A percentile compares a stretch with the other conserved stretches of the same genome.
Conservation (phyloP, 176 grass and related monocot species). For the Oryza coarctata region DNA sequence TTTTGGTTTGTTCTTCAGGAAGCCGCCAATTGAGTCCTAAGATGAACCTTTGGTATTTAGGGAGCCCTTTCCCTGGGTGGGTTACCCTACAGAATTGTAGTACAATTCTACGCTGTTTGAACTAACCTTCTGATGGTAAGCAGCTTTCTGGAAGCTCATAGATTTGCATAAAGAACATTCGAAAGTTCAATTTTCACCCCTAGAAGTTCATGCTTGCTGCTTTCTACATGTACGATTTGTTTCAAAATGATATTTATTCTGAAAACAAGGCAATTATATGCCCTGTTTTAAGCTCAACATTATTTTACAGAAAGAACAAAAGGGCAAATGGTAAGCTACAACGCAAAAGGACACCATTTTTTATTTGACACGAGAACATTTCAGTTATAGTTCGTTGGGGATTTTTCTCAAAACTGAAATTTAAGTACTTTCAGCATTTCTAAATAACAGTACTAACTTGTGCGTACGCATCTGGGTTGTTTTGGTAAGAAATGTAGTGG, state of each 20-base stretch:
- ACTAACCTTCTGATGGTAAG: neutral
- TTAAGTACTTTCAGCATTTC: neutral
- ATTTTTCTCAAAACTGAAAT: neutral
- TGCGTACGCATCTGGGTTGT: neutral
- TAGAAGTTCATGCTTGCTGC: neutral
- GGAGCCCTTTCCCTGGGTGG: slow-evolving; percentile 34
- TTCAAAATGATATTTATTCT: neutral
- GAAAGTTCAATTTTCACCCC: neutral
- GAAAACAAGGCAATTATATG: neutral
- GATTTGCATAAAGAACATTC: slow-evolving; percentile 28
- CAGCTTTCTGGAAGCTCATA: slow-evolving; percentile 20
- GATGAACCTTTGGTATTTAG: neutral
- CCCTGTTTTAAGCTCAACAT: neutral
- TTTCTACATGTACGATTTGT: neutral
- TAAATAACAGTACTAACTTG: neutral
- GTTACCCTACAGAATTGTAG: slow-evolving; percentile 24
- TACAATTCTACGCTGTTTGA: slow-evolving; percentile 30
- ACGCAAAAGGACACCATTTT: neutral
- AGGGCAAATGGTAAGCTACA: neutral
- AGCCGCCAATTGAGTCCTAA: neutral
- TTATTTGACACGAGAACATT: neutral
- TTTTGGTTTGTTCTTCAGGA: slow-evolving; percentile 19
- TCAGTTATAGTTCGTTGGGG: neutral
- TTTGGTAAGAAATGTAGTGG: neutral
- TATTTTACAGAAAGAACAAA: neutral